phyloP scores from a whole-genome alignment of 2,329 filamentous ascomycete species.

The Curvularia hawaiiensis region DNA sequence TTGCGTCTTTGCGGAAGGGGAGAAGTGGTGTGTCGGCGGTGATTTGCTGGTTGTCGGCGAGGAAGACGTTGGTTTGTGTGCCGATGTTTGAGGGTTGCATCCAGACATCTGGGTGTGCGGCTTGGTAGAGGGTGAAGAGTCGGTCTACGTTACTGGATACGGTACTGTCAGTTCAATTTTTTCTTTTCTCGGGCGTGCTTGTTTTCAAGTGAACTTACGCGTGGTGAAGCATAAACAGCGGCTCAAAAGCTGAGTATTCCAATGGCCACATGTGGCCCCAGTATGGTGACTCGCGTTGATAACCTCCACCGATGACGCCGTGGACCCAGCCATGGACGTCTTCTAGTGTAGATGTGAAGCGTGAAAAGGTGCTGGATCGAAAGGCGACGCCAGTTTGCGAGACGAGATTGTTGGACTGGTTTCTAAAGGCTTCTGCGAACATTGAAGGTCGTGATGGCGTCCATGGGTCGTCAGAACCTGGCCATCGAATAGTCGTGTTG shows the following conservation, averaged over 20 bases:
- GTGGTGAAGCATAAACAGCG: slow-evolving; percentile 56
- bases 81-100: slow-evolving; percentile 55
- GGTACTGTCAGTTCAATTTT: too few species aligned
- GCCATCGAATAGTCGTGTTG: slow-evolving; percentile 42
- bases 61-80: slow-evolving; percentile 40
- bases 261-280: slow-evolving; percentile 75
- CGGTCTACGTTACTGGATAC: slow-evolving; percentile 43
- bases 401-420: slow-evolving; percentile 47
- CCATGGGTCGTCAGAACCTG: slow-evolving; percentile 23
- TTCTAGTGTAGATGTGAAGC: slow-evolving; percentile 45
- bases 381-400: slow-evolving; percentile 11
- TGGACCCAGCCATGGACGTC: slow-evolving; percentile 39
- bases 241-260: slow-evolving; percentile 75
- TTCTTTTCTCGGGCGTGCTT: background rate
- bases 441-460: slow-evolving; percentile 25
- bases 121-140: slow-evolving; percentile 75
- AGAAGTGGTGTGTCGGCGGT: slow-evolving; percentile 54
- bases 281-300: slow-evolving; percentile 5
- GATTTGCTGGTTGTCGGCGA: slow-evolving; percentile 49
- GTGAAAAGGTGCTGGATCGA: slow-evolving; percentile 14
- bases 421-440: slow-evolving; percentile 21
- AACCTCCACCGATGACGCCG: slow-evolving; percentile 53
- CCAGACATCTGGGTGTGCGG: slow-evolving; percentile 70
- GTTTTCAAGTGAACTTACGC: slow-evolving; percentile 38
- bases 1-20: slow-evolving; percentile 35